phyloP scores from a whole-genome alignment of 352 stramenopile species.

The Pythium pectinolyticum region DNA sequence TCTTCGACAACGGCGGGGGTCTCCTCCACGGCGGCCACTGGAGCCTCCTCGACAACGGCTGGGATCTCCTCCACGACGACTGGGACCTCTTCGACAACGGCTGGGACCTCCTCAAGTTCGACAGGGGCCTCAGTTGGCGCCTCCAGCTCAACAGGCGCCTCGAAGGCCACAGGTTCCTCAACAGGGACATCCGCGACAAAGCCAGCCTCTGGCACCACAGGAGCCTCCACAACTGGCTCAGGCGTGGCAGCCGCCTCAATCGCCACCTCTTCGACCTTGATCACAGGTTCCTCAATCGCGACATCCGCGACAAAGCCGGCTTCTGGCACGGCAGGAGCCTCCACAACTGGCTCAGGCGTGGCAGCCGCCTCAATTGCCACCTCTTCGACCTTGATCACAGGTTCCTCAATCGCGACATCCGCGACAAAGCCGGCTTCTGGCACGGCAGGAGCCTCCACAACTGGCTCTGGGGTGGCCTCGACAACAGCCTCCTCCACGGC shows the following conservation, averaged over 20 bases:
- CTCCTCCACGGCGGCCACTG: constrained; percentile 12
- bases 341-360: not conserved
- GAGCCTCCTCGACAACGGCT: not conserved
- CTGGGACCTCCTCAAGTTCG: not conserved
- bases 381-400: constrained; percentile 2
- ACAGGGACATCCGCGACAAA: not conserved
- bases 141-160: not conserved
- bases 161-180: not conserved
- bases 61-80: constrained; percentile 9
- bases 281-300: constrained; percentile 11
- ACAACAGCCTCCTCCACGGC: constrained; percentile 4
- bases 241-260: constrained; percentile 8
- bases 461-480: constrained; percentile 1
- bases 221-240: not conserved
- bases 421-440: not conserved
- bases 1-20: not conserved
- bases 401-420: not conserved
- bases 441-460: not conserved
- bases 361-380: constrained; percentile 6
- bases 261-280: constrained; percentile 12
- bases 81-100: constrained; percentile 9
- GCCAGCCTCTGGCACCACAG: not conserved
- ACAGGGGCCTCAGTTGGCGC: not conserved
- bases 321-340: constrained; percentile 1
- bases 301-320: constrained; percentile 15